These are phyloP conservation scores for Dactylis glomerata DNA, from an alignment of 176 grass and related monocot genomes.

Conservation along the genomic window DNA sequence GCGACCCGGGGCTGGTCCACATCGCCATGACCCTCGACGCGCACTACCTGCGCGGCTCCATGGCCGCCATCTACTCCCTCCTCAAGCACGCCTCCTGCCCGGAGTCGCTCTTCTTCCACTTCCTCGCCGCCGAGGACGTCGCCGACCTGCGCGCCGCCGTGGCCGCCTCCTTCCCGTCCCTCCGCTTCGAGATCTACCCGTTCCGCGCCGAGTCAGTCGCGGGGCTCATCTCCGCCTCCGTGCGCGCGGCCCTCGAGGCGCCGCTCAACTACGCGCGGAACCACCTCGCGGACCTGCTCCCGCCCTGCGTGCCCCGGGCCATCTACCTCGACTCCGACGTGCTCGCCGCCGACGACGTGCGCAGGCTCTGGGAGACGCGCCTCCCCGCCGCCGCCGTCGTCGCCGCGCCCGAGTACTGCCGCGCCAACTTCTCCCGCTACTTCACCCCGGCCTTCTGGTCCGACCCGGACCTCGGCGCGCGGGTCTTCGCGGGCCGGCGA, in stretches of 20 bases:
- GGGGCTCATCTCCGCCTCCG: constrained; percentile 79
- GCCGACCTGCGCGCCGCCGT: constrained; percentile 36
- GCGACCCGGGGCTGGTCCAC: constrained; percentile 67
- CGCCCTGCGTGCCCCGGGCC: constrained; percentile 65
- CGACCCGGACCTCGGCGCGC: constrained; percentile 43
- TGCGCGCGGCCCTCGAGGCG: constrained; percentile 68
- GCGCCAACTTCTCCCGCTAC: constrained; percentile 91
- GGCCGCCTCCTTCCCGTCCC: constrained; percentile 71
- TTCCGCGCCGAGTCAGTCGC: constrained; percentile 44
- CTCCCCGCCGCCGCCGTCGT: constrained; percentile 70
- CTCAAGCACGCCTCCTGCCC: constrained; percentile 89
- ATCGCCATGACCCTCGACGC: constrained; percentile 96
- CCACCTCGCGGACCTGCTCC: constrained; percentile 76
- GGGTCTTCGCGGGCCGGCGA: constrained; percentile 52
- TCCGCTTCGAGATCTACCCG: constrained; percentile 77
- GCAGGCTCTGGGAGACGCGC: constrained; percentile 68
- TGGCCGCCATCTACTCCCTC: constrained; percentile 85
- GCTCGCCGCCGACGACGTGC: constrained; percentile 67
- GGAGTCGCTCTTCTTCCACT: constrained; percentile 77
- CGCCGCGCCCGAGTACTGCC: constrained; percentile 96
- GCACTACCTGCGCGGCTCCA: constrained; percentile 89
- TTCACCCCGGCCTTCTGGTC: constrained; percentile 84
- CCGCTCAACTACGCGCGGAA: constrained; percentile 89
- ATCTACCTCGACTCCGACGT: constrained; percentile 97
- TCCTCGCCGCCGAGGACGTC: constrained; percentile 36